phyloP scores from a whole-genome alignment of 2,329 filamentous ascomycete genomes.

The Rhinocladiella mackenziei region DNA sequence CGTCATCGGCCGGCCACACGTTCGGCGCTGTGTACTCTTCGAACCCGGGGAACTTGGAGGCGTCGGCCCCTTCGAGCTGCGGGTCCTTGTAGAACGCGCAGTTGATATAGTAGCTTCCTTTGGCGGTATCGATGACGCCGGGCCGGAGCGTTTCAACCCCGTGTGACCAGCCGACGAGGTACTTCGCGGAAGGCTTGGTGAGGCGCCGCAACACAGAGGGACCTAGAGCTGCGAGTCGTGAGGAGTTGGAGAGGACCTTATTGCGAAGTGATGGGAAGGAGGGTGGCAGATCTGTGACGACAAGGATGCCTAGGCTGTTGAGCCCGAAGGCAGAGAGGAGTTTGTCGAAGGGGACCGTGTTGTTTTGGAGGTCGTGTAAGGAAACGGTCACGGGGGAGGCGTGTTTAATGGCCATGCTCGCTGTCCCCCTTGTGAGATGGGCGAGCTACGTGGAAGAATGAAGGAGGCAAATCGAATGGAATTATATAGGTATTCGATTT shows the following conservation, averaged over 20 bases:
- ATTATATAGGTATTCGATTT: neutral
- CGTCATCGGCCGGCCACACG: constrained; percentile 66
- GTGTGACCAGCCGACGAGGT: constrained; percentile 61
- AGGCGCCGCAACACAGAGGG: constrained; percentile 58
- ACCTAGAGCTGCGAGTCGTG: constrained; percentile 80
- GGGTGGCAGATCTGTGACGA: constrained; percentile 79
- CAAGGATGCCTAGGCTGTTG: constrained; percentile 81
- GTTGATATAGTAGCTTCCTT: constrained; percentile 63
- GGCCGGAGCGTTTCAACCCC: constrained; percentile 61
- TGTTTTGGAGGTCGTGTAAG: constrained; percentile 22
- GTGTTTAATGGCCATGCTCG: constrained; percentile 20
- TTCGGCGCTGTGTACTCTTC: constrained; percentile 88
- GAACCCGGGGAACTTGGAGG: constrained; percentile 49
- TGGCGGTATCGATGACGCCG: constrained; percentile 59
- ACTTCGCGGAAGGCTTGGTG: constrained; percentile 49
- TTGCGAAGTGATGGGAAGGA: constrained; percentile 69
- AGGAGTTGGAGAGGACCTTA: constrained; percentile 76
- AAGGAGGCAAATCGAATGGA: neutral
- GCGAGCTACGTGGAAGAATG: no score
- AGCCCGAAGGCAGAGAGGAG: constrained; percentile 75
- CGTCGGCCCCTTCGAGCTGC: constrained; percentile 21
- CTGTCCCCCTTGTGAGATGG: no score
- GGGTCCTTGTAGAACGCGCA: constrained; percentile 51
- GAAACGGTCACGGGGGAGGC: constrained; percentile 26
- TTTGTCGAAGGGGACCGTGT: constrained; percentile 41